Evolutionary conservation across 345 rosid species (phyloP).

Genomic region (thale cress (Arabidopsis thaliana)): TAIR10.1 NC_003074.8:5976501-5977000

Average conservation of each 20-base stretch:
- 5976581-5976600: constrained; percentile 1
- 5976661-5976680: background rate
- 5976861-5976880: constrained; percentile 22
- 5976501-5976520: constrained; percentile 5
- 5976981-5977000: background rate
- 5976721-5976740: constrained; percentile 29
- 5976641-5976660: constrained; percentile 24
- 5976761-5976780: constrained; percentile 30
- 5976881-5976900: constrained; percentile 31
- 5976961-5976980: constrained; percentile 33
- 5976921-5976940: background rate
- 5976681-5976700: constrained; percentile 26
- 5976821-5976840: constrained; percentile 25
- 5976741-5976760: constrained; percentile 26
- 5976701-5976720: constrained; percentile 24
- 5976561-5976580: constrained; percentile 17
- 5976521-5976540: constrained; percentile 23
- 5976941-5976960: constrained; percentile 26
- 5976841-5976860: background rate
- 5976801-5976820: constrained; percentile 24
- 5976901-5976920: constrained; percentile 29
- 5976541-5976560: background rate
- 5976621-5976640: constrained; percentile 20
- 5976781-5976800: constrained; percentile 34
- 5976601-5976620: constrained; percentile 14